phyloP scores from a whole-genome alignment of 1,139 yeast species.

The Blastobotrys serpentis region DNA sequence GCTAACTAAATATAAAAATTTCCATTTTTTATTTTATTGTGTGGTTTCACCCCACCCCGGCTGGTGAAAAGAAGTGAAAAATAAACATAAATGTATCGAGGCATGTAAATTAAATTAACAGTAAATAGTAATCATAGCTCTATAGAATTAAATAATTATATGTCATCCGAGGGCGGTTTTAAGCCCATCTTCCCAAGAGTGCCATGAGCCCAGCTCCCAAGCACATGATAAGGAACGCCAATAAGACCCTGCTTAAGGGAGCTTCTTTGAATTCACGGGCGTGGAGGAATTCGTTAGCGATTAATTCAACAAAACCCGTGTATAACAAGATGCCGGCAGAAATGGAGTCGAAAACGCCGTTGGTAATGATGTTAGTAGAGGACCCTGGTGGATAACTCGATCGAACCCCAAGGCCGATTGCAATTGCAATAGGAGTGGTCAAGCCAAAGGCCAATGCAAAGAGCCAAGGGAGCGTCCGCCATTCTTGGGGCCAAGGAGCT shows the following conservation, averaged over 20 bases:
- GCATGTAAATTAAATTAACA: too few species aligned
- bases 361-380: constrained; percentile 62
- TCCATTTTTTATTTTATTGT: too few species aligned
- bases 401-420: constrained; percentile 84
- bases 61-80: too few species aligned
- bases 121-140: background rate
- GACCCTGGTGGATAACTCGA: constrained; percentile 57
- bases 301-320: constrained; percentile 81
- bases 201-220: constrained; percentile 85
- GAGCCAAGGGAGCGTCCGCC: constrained; percentile 55
- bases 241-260: constrained; percentile 40
- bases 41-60: too few species aligned
- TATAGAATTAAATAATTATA: background rate
- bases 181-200: constrained; percentile 87
- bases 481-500: constrained; percentile 60
- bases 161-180: background rate
- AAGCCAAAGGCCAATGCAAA: constrained; percentile 60
- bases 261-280: constrained; percentile 32
- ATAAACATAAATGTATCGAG: too few species aligned
- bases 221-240: constrained; percentile 45
- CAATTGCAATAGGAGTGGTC: constrained; percentile 83
- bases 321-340: constrained; percentile 84
- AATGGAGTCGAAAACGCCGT: constrained; percentile 78
- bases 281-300: constrained; percentile 85
- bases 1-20: constrained; percentile 2